Conservation (phyloP, 2,329 filamentous ascomycete genomes). For the Colletotrichum sidae region DNA sequence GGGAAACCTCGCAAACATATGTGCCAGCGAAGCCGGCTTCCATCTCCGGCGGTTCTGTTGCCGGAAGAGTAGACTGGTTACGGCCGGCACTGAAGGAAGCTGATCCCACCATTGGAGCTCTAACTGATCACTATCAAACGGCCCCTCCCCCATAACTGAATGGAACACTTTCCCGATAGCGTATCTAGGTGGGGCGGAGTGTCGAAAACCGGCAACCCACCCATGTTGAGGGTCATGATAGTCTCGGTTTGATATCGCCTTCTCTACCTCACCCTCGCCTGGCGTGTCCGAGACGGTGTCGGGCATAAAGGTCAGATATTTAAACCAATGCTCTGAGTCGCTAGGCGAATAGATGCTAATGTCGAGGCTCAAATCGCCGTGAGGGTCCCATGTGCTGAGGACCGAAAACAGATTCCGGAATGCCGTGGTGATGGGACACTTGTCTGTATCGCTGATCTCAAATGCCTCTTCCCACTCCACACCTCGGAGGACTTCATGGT, state of each 20-base stretch:
- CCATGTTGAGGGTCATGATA: constrained; percentile 40
- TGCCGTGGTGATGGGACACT: constrained; percentile 37
- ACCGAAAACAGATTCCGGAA: constrained; percentile 42
- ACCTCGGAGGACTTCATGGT: neutral
- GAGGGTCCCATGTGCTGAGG: constrained; percentile 44
- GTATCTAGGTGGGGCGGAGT: constrained; percentile 22
- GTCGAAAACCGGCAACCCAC: constrained; percentile 39
- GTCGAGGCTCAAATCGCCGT: constrained; percentile 44
- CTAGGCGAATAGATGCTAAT: constrained; percentile 47
- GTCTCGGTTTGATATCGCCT: neutral
- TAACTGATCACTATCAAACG: constrained; percentile 39
- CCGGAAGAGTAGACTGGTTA: constrained; percentile 46
- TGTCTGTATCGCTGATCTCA: constrained; percentile 33
- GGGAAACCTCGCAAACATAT: constrained; percentile 46
- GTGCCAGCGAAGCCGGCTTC: constrained; percentile 43
- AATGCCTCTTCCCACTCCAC: constrained; percentile 19
- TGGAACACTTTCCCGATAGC: constrained; percentile 42
- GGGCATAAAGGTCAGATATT: constrained; percentile 44
- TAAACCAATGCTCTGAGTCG: constrained; percentile 47
- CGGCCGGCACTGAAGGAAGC: constrained; percentile 43
- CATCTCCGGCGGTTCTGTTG: constrained; percentile 48
- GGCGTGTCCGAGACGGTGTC: constrained; percentile 36
- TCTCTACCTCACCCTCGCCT: neutral
- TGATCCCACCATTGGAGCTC: constrained; percentile 43
- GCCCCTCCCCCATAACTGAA: constrained; percentile 38